Base-by-base conservation (phyloP, 495 filamentous ascomycete genomes). In the Parathielavia hyrcaniae region DNA sequence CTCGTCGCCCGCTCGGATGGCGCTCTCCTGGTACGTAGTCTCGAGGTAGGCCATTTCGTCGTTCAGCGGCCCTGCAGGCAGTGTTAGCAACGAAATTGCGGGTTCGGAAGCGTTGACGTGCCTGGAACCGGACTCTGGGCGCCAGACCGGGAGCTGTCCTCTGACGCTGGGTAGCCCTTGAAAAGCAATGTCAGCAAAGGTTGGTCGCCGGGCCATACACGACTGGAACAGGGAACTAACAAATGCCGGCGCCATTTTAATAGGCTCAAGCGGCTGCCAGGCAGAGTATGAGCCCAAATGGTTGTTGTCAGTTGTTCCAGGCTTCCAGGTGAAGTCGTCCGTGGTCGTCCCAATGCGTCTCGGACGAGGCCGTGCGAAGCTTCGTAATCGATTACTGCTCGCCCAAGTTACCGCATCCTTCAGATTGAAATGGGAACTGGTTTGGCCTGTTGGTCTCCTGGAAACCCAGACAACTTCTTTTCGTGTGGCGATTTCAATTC, bases 1-100 rank as follows among this genome's bases (percentile, higher is more conserved):
- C 46, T 77, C 76, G 13, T 71, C 67, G 36, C 69, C 67, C 34
- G 69, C 70, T 41, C 61, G 61, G 53, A 72, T 60, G 50, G 48
- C 59, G 64, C 52, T 62, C 41, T 64, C 56, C 48, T 64, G 64
- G 40, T 69, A 69, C 8, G 67, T 63, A 12, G 58, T 51, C 47
- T 68, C 63, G 46, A 69, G 62, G 12, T 66, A 60, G 19, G 62
- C 58, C 59, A 71, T 65, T 43, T 65, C 59, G 19, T 67, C 62
- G 6, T 62, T 46, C 26, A 50, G 16, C 11, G 57, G 45, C 45
- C 45, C 58, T 61, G 41, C 12, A 40, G 11, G 23, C 5, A 12
- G 34, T 23, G 59, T 62, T 49, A 68, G 58, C n/a, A 11, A n/a
- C 12, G 43, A 14, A 2, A 32, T 20, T n/a, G 34, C 13, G 19